Base-by-base conservation (phyloP, 2,329 filamentous ascomycete genomes). In the Pestalotiopsis sp. region DNA sequence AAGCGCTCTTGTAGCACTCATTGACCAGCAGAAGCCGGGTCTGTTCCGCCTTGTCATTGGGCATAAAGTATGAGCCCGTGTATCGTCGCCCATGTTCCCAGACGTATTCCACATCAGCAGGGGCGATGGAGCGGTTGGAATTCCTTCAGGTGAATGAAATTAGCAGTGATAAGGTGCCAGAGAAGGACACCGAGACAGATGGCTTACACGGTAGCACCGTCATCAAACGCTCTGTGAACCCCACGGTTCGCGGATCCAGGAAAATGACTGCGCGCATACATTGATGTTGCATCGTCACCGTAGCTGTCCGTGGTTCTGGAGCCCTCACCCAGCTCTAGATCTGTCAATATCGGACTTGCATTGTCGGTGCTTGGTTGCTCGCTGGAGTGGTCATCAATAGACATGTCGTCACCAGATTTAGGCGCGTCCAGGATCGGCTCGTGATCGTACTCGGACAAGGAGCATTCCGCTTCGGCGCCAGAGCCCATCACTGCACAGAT, bases 31-130 rank as follows among this genome's bases (percentile, higher is more conserved):
- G 85, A 65, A 91, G 78, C 57, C 90, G 87, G 60, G 88, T 87
- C 77, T 91, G 89, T 75, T 92, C 90, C 60, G 84, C 79, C 60
- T 91, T 87, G 73, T 92, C 90, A 76, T 91, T 91, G 14, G 90
- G 90, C 84, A 91, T 90, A 76, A 84, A 89, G 74, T 91, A 92
- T 41, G 84, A 83, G 41, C 86, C 82, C 74, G 90, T 90, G 75
- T 89, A 90, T 72, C 90, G 84, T 25, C 90, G 87, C 58, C 85
- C 88, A 78, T 92, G 86, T 70, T 91, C 89, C 70, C 86, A 81
- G 67, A 87, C 81, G 71, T 87, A 86, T 74, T 89, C 85, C 40
- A 91, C 81, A 70, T 86, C 84, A 68, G 80, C 77, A 56, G 83
- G 83, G 75, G 82, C 84, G 64, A 86, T 75, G n/a, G 84, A 86